Percentiles rank a stretch among this genome's conserved stretches.
Evolutionary conservation across 257 asterid genomes (phyloP).

Genomic region (Solanum microdontum): DNA sequence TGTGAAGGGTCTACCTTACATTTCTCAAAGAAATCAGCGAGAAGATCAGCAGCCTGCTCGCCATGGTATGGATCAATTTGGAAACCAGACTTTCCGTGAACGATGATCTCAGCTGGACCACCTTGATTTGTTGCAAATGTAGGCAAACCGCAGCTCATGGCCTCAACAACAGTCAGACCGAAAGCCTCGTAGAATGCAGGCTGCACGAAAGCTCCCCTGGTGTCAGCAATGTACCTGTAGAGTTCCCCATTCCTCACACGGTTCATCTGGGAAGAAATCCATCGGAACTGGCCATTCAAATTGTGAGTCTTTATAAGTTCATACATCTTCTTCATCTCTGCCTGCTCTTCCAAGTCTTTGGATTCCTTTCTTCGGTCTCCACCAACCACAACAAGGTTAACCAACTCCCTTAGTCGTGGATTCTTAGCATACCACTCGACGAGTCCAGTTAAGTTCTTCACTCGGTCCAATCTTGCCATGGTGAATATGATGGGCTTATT

Average conservation of each 20-base stretch:
- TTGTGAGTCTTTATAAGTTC: slow-evolving; percentile 56
- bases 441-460: slow-evolving; percentile 80
- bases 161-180: slow-evolving; percentile 93
- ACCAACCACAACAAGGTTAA: slow-evolving; percentile 80
- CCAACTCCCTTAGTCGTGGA: slow-evolving; percentile 63
- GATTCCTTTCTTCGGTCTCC: slow-evolving; percentile 91
- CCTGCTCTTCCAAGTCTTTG: slow-evolving; percentile 90
- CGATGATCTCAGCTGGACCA: slow-evolving; percentile 91
- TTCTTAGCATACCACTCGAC: slow-evolving; percentile 87
- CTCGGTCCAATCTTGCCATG: slow-evolving; percentile 90
- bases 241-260: slow-evolving; percentile 91
- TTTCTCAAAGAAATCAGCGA: slow-evolving; percentile 61
- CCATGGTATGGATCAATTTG: slow-evolving; percentile 90
- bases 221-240: slow-evolving; percentile 83
- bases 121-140: slow-evolving; percentile 83
- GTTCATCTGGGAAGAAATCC: slow-evolving; percentile 99
- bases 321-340: slow-evolving; percentile 92
- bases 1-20: slow-evolving; percentile 53
- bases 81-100: slow-evolving; percentile 88
- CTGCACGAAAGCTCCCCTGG: slow-evolving; percentile 76
- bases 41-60: slow-evolving; percentile 60
- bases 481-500: slow-evolving; percentile 82
- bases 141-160: slow-evolving; percentile 95
- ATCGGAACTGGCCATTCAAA: slow-evolving; percentile 77
- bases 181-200: slow-evolving; percentile 97